Conservation (phyloP, 208 protist species). For the Trypanosoma mega region DNA sequence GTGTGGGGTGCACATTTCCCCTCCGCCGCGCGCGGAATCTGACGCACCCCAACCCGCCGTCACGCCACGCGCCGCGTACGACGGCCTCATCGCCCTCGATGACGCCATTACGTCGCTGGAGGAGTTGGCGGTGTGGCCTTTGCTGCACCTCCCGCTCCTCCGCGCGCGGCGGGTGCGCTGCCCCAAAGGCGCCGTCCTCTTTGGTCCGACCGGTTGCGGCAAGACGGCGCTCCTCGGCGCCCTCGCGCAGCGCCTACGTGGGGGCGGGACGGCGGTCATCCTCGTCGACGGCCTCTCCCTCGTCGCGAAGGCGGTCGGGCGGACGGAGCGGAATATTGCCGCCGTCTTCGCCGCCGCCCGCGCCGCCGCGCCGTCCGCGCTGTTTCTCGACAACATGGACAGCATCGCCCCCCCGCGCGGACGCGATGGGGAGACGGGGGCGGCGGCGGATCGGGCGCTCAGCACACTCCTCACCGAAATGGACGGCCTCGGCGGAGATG, state of each 20-base stretch:
- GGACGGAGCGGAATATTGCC: conserved; percentile 86
- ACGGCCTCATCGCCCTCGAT: conserved; percentile 58
- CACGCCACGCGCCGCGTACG: conserved; percentile 35
- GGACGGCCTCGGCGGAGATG: conserved; percentile 69
- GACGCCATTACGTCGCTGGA: conserved; percentile 53
- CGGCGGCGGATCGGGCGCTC: conserved; percentile 3
- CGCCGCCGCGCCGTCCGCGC: conserved; percentile 57
- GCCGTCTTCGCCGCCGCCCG: conserved; percentile 77
- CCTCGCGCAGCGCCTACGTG: conserved; percentile 47
- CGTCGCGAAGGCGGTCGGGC: conserved; percentile 86
- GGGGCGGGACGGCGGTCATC: conserved; percentile 50
- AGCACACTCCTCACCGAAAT: conserved; percentile 62
- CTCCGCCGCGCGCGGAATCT: conserved; percentile 22
- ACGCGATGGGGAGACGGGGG: conserved; percentile 38
- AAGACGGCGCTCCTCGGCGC: conserved; percentile 81
- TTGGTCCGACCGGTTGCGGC: conserved; percentile 75
- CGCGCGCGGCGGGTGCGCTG: conserved; percentile 37
- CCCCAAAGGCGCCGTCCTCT: conserved; percentile 75
- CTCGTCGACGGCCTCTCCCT: conserved; percentile 75
- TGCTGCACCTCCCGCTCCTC: conserved; percentile 53
- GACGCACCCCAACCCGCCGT: no score
- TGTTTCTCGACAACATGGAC: conserved; percentile 93
- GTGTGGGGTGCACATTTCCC: conserved; percentile 17
- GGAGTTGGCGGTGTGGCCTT: conserved; percentile 77
- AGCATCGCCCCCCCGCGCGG: conserved; percentile 82